A percentile compares a stretch with the other conserved stretches of the same genome.
Evolutionary conservation across 345 rosid genomes (phyloP).

Genomic region (Citrus maxima): DNA sequence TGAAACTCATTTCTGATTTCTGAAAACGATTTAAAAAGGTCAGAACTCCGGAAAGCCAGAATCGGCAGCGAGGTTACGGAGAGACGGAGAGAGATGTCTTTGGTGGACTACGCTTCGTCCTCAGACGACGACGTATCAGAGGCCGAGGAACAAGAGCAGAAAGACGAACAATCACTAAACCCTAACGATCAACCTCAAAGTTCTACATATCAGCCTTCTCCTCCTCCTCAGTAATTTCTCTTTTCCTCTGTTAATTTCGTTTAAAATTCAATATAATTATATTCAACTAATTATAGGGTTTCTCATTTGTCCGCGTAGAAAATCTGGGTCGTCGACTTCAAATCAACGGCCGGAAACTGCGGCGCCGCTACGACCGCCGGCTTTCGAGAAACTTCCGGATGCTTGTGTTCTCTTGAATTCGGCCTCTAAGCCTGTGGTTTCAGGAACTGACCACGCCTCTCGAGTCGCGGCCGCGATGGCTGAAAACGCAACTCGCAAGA

Average conservation of each 20-base stretch:
- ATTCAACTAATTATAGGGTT: constrained; percentile 5
- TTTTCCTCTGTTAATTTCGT: background rate
- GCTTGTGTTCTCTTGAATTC: constrained; percentile 72
- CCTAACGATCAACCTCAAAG: background rate
- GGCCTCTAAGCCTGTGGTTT: constrained; percentile 23
- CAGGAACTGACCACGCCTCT: constrained; percentile 63
- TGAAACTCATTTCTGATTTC: too few species aligned
- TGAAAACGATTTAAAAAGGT: too few species aligned
- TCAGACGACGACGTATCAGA: constrained; percentile 51
- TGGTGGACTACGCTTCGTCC: constrained; percentile 70
- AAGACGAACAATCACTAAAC: constrained; percentile 10
- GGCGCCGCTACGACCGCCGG: constrained; percentile 12
- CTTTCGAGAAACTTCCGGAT: constrained; percentile 67
- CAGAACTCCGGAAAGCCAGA: background rate
- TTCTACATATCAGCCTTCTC: constrained; percentile 18
- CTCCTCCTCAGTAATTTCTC: constrained; percentile 31
- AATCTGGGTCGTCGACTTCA: constrained; percentile 9
- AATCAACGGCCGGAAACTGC: constrained; percentile 21
- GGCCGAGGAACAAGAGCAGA: constrained; percentile 11
- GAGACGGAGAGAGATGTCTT: constrained; percentile 39
- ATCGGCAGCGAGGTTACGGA: background rate
- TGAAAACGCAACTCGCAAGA: constrained; percentile 60
- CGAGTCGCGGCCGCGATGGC: constrained; percentile 77
- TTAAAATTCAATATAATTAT: background rate
- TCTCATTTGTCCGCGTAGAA: constrained; percentile 25